Evolutionary conservation across 2,329 filamentous ascomycete genomes (phyloP).

Genomic region (Diaporthe longicolla): DNA sequence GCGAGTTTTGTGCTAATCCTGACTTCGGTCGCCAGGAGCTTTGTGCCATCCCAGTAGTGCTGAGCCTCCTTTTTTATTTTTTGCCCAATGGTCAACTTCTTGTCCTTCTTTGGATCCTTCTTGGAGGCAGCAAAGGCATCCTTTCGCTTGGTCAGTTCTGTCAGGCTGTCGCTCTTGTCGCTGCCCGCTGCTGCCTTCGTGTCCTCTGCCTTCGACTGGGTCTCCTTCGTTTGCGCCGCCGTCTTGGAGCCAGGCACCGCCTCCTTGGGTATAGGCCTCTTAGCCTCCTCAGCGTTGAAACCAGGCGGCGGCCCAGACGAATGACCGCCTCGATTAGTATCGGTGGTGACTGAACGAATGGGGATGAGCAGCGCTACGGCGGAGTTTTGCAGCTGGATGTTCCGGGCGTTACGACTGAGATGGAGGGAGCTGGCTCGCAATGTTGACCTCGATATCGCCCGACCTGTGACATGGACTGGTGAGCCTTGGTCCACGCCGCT

Average conservation of each 20-base stretch:
- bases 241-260: conserved; percentile 53
- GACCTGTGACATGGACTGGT: conserved; percentile 54
- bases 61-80: conserved; percentile 94
- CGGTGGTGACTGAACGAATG: conserved; percentile 69
- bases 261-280: conserved; percentile 82
- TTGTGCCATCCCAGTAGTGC: conserved; percentile 99
- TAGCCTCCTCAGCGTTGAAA: conserved; percentile 91
- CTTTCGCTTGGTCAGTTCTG: conserved; percentile 75
- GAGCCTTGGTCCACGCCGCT: conserved; percentile 45
- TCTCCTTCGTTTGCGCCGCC: conserved; percentile 52
- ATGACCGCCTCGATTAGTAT: conserved; percentile 64
- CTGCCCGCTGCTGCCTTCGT: conserved; percentile 44
- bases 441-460: conserved; percentile 60
- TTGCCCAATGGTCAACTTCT: conserved; percentile 90
- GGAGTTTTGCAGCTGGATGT: conserved; percentile 60
- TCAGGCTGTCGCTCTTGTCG: conserved; percentile 60
- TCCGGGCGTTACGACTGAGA: conserved; percentile 62
- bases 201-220: conserved; percentile 50
- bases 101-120: conserved; percentile 74
- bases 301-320: conserved; percentile 83
- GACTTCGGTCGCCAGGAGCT: conserved; percentile 91
- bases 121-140: conserved; percentile 72
- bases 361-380: conserved; percentile 72
- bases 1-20: conserved; percentile 92
- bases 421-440: conserved; percentile 62